phyloP scores from a whole-genome alignment of 305 asterid species.

The Fraxinus floribunda region DNA sequence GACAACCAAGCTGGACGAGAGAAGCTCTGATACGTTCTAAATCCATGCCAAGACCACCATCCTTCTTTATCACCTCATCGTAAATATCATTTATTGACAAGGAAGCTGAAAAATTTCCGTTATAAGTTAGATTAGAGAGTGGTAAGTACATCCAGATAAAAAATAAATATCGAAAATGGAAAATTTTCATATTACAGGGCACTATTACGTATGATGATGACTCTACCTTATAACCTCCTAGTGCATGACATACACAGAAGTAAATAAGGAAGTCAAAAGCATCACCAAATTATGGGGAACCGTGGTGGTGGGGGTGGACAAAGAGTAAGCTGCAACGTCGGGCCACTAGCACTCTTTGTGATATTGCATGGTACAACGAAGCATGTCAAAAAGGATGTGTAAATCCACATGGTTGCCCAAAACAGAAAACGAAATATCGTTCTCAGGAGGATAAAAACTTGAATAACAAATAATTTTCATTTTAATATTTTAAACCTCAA shows the following conservation, averaged over 20 bases:
- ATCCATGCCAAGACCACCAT: constrained; percentile 63
- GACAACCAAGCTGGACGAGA: constrained; percentile 69
- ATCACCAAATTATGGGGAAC: neutral
- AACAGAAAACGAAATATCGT: neutral
- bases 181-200: constrained; percentile 6
- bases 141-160: neutral
- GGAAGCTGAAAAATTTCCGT: constrained; percentile 47
- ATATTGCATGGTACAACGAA: neutral
- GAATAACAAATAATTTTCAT: neutral
- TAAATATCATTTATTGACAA: constrained; percentile 59
- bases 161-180: neutral
- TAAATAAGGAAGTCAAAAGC: neutral
- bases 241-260: neutral
- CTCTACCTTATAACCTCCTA: neutral
- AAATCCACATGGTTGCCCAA: neutral
- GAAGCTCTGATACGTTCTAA: constrained; percentile 55
- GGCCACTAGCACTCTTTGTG: neutral
- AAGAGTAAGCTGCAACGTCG: neutral
- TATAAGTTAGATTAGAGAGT: constrained; percentile 25
- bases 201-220: neutral
- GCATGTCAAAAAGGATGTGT: neutral
- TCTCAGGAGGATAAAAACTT: neutral
- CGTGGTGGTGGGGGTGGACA: neutral
- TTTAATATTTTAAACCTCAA: neutral
- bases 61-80: constrained; percentile 71